Evolutionary conservation across 2,329 filamentous ascomycete genomes (phyloP).

Genomic region (Ceratocystiopsis minuta): DNA sequence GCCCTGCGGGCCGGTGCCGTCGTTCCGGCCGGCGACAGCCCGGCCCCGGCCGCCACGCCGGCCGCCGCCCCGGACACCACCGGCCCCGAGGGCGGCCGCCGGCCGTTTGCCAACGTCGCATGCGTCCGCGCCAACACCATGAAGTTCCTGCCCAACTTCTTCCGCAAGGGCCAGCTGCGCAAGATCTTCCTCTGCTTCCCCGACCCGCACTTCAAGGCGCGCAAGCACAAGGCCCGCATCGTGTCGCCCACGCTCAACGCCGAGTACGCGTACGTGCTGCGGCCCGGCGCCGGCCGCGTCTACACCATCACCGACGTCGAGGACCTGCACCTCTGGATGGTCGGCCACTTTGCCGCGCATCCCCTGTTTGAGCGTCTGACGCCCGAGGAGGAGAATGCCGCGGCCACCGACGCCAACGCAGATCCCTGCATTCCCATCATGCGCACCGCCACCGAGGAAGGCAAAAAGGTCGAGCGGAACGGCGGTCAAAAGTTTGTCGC

Average conservation of each 20-base stretch:
- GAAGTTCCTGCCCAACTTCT: slow-evolving; percentile 99
- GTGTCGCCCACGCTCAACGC: slow-evolving; percentile 75
- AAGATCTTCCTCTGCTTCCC: slow-evolving; percentile 98
- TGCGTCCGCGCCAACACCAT: slow-evolving; percentile 89
- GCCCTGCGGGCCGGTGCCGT: slow-evolving; percentile 54
- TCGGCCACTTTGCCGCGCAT: slow-evolving; percentile 62
- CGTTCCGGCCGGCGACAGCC: neutral
- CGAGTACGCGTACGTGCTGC: slow-evolving; percentile 79
- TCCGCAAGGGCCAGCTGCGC: slow-evolving; percentile 58
- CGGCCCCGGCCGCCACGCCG: neutral
- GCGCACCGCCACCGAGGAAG: slow-evolving; percentile 80
- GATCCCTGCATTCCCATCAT: slow-evolving; percentile 57
- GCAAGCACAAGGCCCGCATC: slow-evolving; percentile 94
- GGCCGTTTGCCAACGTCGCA: slow-evolving; percentile 63
- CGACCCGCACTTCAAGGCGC: slow-evolving; percentile 91
- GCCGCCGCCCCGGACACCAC: neutral
- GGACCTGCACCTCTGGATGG: slow-evolving; percentile 87
- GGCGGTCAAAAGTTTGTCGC: slow-evolving; percentile 82
- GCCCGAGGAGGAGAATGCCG: slow-evolving; percentile 44
- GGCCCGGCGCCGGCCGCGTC: slow-evolving; percentile 58
- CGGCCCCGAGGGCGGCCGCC: slow-evolving; percentile 2
- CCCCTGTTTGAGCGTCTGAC: slow-evolving; percentile 59
- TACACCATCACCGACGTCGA: slow-evolving; percentile 98
- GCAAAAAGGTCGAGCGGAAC: slow-evolving; percentile 89
- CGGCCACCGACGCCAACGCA: slow-evolving; percentile 26